Evolutionary conservation across 164 flowering plant genomes (phyloP), one percentile per base, ranked within the genome.

Genomic region (Macadamia tetraphylla): DNA sequence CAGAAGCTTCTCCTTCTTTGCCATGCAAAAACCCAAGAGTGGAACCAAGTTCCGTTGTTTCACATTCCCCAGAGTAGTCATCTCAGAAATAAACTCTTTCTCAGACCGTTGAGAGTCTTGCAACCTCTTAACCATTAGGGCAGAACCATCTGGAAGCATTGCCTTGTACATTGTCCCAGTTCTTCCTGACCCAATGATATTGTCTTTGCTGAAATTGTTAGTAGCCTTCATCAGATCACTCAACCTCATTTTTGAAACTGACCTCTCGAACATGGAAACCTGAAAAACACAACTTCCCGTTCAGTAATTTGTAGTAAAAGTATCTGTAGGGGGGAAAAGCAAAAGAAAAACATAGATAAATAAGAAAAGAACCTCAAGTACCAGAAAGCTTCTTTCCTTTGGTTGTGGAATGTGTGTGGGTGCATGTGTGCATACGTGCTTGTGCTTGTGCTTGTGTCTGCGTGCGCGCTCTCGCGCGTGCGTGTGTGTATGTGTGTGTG

Each of bases 1-100:
- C 76, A 81, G 48, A 71, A 81, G 66, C 66, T 76, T 76, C 56
- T 78, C 84, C 64, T 66, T 74, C 62, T 66, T 70, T 10, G 70
- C 77, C 56, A 81, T 35, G 60, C 81, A 81, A 56, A 76, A 76
- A 0, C 84, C 84, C 73, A 81, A 12, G 9, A 72, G 67, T 6
- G 73, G 67, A 65, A 68, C 78, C 74, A 75, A 71, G 61, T 75
- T 71, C 31, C 48, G 62, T 10, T 71, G 71, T 31, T 55, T 74
- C n/a, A 66, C 70, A 17, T 60, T 66, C 40, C 73, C 73, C 17
- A 74, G 52, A 6, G 77, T 74, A 43, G 18, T 62, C 77, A 74
- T 70, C 57, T 74, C 70, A 5, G 77, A 70, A 62, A 69, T 32
- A 56, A 74, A 74, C 46, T 74, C 58, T 18, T 74, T 74, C 63